phyloP scores from a whole-genome alignment of 441 rosid genomes.

The Erodium texanum region DNA sequence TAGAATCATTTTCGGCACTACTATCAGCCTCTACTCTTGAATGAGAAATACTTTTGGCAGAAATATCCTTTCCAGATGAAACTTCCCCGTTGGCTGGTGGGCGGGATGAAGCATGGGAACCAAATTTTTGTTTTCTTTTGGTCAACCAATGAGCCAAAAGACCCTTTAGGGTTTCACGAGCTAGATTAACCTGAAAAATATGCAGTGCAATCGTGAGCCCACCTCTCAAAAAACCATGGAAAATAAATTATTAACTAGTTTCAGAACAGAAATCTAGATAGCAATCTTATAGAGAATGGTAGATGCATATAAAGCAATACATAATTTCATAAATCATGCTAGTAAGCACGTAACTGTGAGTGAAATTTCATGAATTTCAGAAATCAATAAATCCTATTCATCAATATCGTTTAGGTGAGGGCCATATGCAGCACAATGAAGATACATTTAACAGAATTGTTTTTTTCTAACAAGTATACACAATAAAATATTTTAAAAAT shows the following conservation, averaged over 20 bases:
- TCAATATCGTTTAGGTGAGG: background rate
- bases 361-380: background rate
- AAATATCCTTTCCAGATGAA: constrained; percentile 48
- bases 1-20: constrained; percentile 56
- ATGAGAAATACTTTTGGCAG: constrained; percentile 43
- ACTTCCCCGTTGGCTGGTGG: constrained; percentile 62
- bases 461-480: background rate
- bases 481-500: background rate
- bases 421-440: background rate
- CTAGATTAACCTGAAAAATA: constrained; percentile 68
- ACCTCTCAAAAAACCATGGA: constrained; percentile 2
- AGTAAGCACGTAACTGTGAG: background rate
- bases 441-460: background rate
- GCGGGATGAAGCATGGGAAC: constrained; percentile 34
- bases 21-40: constrained; percentile 69
- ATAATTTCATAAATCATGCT: background rate
- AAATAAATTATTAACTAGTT: background rate
- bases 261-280: background rate
- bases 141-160: constrained; percentile 79
- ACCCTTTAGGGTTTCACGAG: constrained; percentile 96
- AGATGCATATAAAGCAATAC: background rate
- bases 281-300: background rate
- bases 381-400: background rate
- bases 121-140: constrained; percentile 59
- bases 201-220: background rate